These are phyloP conservation scores for Abrus precatorius DNA, from an alignment of 306 rosid species.

Conservation along the genomic window DNA sequence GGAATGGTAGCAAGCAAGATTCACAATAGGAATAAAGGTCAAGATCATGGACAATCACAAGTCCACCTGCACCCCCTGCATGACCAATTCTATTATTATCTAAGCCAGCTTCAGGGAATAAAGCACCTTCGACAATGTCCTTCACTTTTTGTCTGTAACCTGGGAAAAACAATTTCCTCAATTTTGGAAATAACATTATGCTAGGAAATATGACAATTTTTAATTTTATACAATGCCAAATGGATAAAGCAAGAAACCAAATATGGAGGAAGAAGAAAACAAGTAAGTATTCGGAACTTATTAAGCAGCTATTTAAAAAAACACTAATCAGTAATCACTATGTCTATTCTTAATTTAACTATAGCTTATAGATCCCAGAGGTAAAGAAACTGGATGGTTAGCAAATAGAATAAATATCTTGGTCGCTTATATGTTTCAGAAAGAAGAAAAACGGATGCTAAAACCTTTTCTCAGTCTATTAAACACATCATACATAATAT, in stretches of 20 bases:
- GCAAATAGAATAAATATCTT: background rate
- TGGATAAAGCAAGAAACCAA: background rate
- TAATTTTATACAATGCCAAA: background rate
- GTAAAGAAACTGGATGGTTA: background rate
- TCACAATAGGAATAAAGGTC: conserved; percentile 90
- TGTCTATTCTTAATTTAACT: background rate
- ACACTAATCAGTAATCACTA: background rate
- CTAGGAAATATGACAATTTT: conserved; percentile 10
- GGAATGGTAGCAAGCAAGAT: conserved; percentile 93
- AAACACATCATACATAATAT: conserved; percentile 9
- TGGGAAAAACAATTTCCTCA: conserved; percentile 41
- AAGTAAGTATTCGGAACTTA: background rate
- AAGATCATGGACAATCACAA: conserved; percentile 89
- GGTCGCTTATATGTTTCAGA: background rate
- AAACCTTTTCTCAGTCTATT: background rate
- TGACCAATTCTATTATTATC: conserved; percentile 72
- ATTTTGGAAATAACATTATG: background rate
- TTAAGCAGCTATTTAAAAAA: background rate
- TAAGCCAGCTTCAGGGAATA: conserved; percentile 91
- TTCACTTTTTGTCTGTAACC: conserved; percentile 84
- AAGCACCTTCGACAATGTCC: conserved; percentile 91
- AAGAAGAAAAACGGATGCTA: background rate
- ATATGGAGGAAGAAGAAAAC: background rate
- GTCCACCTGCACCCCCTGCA: conserved; percentile 98
- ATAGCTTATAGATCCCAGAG: background rate